Conservation (phyloP, 2,329 filamentous ascomycete species). For the Aspergillus chevalieri region DNA sequence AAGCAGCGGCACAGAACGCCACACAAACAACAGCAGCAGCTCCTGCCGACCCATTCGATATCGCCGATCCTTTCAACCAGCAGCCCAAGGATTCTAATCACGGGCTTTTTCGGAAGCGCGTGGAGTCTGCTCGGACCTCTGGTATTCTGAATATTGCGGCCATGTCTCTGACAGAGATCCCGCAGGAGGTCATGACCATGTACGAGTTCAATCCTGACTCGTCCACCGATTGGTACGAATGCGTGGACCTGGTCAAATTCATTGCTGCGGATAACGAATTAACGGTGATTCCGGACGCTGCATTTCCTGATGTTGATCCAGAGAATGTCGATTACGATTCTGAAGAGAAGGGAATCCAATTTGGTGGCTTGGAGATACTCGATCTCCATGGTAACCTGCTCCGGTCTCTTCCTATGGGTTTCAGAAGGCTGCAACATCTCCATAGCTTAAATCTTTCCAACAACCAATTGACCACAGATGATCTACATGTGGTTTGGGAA, state of each 20-base stretch:
- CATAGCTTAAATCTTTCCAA: slow-evolving; percentile 79
- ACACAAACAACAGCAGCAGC: slow-evolving; percentile 10
- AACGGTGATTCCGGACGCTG: slow-evolving; percentile 61
- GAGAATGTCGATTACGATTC: slow-evolving; percentile 57
- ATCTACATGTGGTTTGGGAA: slow-evolving; percentile 67
- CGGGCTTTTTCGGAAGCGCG: slow-evolving; percentile 66
- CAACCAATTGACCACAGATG: slow-evolving; percentile 69
- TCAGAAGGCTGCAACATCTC: slow-evolving; percentile 66
- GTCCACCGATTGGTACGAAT: slow-evolving; percentile 76
- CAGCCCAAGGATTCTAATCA: slow-evolving; percentile 52
- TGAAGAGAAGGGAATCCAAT: slow-evolving; percentile 65
- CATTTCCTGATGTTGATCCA: slow-evolving; percentile 68
- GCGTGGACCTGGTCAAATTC: slow-evolving; percentile 77
- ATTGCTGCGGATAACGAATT: slow-evolving; percentile 88
- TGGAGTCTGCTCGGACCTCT: slow-evolving; percentile 66
- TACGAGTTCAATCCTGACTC: slow-evolving; percentile 69
- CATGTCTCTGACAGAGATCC: slow-evolving; percentile 71
- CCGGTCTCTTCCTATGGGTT: slow-evolving; percentile 63
- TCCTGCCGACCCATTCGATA: slow-evolving; percentile 45
- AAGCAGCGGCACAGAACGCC: slow-evolving; percentile 41
- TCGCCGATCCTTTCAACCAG: slow-evolving; percentile 52
- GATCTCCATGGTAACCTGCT: slow-evolving; percentile 84
- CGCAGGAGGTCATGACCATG: slow-evolving; percentile 79
- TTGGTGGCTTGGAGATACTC: slow-evolving; percentile 71
- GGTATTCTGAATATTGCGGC: slow-evolving; percentile 85